These are phyloP conservation scores for Yarrowia sp. DNA, from an alignment of 805 yeast genomes.

Conservation along the genomic window DNA sequence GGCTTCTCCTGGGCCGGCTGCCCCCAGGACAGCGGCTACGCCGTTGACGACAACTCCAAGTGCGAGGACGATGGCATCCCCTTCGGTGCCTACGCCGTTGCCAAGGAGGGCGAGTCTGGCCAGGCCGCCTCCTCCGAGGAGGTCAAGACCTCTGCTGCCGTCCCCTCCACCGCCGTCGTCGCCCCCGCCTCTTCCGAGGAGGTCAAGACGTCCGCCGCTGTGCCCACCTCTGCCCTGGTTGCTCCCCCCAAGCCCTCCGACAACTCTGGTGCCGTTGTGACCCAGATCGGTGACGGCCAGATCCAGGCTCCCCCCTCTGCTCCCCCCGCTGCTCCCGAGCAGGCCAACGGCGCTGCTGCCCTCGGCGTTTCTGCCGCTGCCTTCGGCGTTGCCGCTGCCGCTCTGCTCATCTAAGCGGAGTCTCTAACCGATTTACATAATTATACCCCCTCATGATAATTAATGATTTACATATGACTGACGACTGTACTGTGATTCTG, in stretches of 20 bases:
- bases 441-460: slow-evolving; percentile 5
- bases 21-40: background rate
- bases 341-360: slow-evolving; percentile 18
- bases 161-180: background rate
- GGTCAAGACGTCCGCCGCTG: background rate
- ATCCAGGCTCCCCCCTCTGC: slow-evolving; percentile 17
- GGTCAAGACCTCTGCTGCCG: background rate
- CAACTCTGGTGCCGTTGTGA: background rate
- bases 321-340: slow-evolving; percentile 9
- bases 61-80: slow-evolving; percentile 31
- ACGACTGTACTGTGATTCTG: background rate
- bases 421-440: no score
- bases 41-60: slow-evolving; percentile 1
- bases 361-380: slow-evolving; percentile 20
- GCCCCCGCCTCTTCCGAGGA: background rate
- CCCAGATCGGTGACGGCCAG: slow-evolving; percentile 21
- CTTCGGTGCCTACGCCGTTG: slow-evolving; percentile 12
- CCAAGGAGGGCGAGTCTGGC: background rate
- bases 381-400: slow-evolving; percentile 21
- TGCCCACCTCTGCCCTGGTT: background rate
- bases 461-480: background rate
- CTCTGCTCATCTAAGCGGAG: slow-evolving; percentile 1
- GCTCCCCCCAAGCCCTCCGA: background rate
- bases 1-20: slow-evolving; percentile 11
- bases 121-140: background rate